These are phyloP conservation scores for Talaromyces adpressus DNA, from an alignment of 495 filamentous ascomycete species.

Conservation along the genomic window DNA sequence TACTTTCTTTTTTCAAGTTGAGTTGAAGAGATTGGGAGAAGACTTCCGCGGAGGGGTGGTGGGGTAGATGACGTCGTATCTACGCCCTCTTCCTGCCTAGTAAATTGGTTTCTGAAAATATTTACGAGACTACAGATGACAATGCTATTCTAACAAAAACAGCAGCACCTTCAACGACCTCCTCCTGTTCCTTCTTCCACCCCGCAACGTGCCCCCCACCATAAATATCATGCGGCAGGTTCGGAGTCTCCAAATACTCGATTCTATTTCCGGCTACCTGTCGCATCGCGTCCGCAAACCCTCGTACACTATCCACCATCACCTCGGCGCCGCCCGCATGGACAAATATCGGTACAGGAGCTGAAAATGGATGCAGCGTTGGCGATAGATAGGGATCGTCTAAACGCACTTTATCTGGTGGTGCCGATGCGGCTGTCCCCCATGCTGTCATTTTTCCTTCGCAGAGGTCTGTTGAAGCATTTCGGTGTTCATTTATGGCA, in stretches of 20 bases:
- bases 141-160: not conserved
- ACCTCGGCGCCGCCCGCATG: not conserved
- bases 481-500: not conserved
- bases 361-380: not conserved
- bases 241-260: not conserved
- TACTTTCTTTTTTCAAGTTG: not conserved
- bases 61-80: not conserved
- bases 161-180: not conserved
- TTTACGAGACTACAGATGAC: not conserved
- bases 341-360: not conserved
- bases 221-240: conserved; percentile 1
- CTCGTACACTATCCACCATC: not conserved
- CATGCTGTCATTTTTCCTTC: not conserved
- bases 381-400: not conserved
- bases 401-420: not conserved
- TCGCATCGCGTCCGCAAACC: not conserved
- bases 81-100: not conserved
- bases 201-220: not conserved
- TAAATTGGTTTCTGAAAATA: too few relatives aligned
- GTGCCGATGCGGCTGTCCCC: not conserved
- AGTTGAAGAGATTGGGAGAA: not conserved
- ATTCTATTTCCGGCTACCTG: not conserved
- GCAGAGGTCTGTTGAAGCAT: not conserved
- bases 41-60: not conserved
- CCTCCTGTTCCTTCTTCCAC: not conserved